Evolutionary conservation across 148 eudicot species (phyloP), one percentile per base, ranked within the genome.

Genomic region (Amaranthus hypochondriacus): DNA sequence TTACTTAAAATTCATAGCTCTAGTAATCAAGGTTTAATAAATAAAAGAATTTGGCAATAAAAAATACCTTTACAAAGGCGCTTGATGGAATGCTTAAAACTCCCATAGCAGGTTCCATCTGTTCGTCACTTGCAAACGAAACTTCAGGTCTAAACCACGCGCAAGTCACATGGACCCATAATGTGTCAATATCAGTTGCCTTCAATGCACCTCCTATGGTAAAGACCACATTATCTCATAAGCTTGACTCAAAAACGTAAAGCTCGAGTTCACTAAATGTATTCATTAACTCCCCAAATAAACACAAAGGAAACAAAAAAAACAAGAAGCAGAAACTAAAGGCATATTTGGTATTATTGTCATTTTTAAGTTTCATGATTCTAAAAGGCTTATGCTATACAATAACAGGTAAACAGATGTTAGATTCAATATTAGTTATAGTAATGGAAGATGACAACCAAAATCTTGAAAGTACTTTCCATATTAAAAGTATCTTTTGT

Each of bases 91-190:
- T 95, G 83, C 97, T 87, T 86, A 95, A 86, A 56, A 95, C 87
- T 73, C 99, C 99, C 69, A 90, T 85, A 49, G 99, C 99, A 85
- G 99, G 99, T 81, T 95, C 99, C 99, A 95, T 95, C 67, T 84
- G 86, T 81, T 95, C 97, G 76, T 92, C 97, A 78, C 92, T 92
- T 69, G 94, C 91, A 72, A 95, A 95, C 54, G 89, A 85, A 79
- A 95, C 99, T 81, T 95, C 93, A 77, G 99, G 99, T 77, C 87
- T 89, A 89, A 95, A 92, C 99, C 99, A 95, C 62, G 99, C 99
- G 81, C 99, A 95, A 47, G 99, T 95, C 55, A 95, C 89, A 77
- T 95, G 99, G 69, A 92, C 99, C 99, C 99, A 95, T 70, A 95
- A 79, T 13, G 97, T 83, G 58, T 77, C 87, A 69, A 92, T 84